A percentile compares a stretch with the other conserved stretches of the same genome.
Evolutionary conservation across 352 stramenopile species (phyloP).

Genomic region (Phytopythium aichiense): DNA sequence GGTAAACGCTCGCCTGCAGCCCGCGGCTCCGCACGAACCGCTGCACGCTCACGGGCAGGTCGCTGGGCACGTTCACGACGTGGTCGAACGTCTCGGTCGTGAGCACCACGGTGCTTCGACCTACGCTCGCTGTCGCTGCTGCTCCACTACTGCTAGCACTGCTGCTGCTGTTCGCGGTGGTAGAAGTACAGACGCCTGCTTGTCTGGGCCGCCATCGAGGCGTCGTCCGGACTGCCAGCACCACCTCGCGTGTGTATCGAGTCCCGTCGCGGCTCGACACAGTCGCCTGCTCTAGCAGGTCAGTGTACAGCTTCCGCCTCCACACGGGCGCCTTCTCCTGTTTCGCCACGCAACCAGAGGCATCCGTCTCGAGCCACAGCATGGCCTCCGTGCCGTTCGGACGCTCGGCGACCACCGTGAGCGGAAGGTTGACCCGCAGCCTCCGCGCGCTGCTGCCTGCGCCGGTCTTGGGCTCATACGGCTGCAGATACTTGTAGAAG

Average conservation of each 20-base stretch:
- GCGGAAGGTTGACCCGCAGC: constrained; percentile 52
- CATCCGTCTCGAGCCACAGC: constrained; percentile 56
- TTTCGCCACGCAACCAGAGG: constrained; percentile 32
- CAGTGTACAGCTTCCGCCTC: constrained; percentile 52
- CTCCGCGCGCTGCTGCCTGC: constrained; percentile 13
- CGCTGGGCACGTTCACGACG: constrained; percentile 46
- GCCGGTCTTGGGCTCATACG: constrained; percentile 22
- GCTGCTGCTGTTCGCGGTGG: background rate
- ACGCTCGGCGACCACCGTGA: constrained; percentile 63
- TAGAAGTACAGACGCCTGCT: background rate
- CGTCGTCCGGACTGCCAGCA: constrained; percentile 59
- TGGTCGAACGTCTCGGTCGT: constrained; percentile 51
- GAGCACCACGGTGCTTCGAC: constrained; percentile 57
- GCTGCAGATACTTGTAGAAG: constrained; percentile 86
- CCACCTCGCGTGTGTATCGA: constrained; percentile 11
- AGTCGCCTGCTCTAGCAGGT: constrained; percentile 20
- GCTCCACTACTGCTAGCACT: constrained; percentile 8
- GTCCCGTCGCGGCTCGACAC: background rate
- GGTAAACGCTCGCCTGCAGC: constrained; percentile 64
- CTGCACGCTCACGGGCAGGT: constrained; percentile 61
- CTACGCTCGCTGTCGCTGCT: background rate
- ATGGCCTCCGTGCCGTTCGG: constrained; percentile 43
- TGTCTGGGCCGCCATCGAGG: constrained; percentile 27
- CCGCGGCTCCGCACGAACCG: constrained; percentile 71
- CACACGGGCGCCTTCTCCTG: constrained; percentile 49